Conservation (phyloP, 2,329 filamentous ascomycete genomes). For the Bipolaris gigantea region DNA sequence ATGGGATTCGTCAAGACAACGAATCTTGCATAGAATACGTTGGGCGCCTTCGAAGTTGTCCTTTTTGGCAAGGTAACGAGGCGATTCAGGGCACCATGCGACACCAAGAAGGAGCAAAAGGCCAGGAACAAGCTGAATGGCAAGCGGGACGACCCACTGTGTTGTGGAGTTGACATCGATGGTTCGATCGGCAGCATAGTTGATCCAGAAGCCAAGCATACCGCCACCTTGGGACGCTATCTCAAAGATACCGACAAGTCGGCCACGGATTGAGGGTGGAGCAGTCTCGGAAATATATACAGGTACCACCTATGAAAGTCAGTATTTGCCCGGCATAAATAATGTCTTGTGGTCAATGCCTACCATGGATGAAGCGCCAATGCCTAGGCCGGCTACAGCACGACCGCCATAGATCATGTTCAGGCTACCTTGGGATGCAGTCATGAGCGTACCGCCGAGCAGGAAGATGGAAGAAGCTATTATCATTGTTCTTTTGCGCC, state of each 20-base stretch:
- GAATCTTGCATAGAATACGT: constrained; percentile 48
- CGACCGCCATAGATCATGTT: constrained; percentile 44
- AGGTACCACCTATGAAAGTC: constrained; percentile 25
- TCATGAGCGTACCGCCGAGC: constrained; percentile 47
- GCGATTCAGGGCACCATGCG: constrained; percentile 43
- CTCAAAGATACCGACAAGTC: constrained; percentile 68
- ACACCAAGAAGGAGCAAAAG: constrained; percentile 42
- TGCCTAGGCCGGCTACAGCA: constrained; percentile 45
- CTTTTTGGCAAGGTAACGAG: constrained; percentile 35
- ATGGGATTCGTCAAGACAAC: constrained; percentile 49
- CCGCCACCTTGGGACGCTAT: constrained; percentile 66
- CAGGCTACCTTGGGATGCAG: constrained; percentile 40
- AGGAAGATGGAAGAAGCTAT: constrained; percentile 50
- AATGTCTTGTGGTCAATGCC: not conserved
- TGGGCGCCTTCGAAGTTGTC: constrained; percentile 47
- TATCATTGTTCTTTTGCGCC: constrained; percentile 54
- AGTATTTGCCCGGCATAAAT: not conserved
- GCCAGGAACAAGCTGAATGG: constrained; percentile 49
- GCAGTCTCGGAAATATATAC: constrained; percentile 48
- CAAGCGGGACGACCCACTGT: constrained; percentile 67
- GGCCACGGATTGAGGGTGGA: constrained; percentile 65
- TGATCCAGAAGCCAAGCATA: constrained; percentile 50
- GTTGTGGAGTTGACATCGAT: constrained; percentile 50
- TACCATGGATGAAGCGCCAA: constrained; percentile 43
- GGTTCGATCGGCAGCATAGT: constrained; percentile 46